Evolutionary conservation across 208 protist species (phyloP).

Genomic region (Novymonas esmeraldas): DNA sequence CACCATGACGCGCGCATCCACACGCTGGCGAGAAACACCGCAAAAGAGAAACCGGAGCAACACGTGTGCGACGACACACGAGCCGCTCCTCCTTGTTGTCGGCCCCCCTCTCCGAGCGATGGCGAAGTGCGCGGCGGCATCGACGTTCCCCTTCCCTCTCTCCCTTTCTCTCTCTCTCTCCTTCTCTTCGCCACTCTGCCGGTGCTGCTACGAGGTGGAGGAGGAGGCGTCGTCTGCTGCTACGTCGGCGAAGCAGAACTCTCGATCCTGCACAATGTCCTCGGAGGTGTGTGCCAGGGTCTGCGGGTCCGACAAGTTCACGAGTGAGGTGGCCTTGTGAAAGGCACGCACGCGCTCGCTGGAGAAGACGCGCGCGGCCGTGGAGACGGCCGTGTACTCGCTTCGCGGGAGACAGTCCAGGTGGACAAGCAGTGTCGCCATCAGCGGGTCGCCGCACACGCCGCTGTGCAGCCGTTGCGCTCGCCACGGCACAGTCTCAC

Average conservation of each 20-base stretch:
- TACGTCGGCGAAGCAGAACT: constrained; percentile 45
- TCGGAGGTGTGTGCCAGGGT: constrained; percentile 83
- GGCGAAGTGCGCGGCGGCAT: background rate
- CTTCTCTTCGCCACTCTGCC: background rate
- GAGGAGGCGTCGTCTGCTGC: constrained; percentile 2
- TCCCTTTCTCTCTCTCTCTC: background rate
- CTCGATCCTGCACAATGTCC: constrained; percentile 74
- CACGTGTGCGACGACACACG: too few species aligned
- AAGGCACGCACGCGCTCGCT: constrained; percentile 32
- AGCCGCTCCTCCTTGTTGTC: too few species aligned
- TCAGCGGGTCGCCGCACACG: constrained; percentile 75
- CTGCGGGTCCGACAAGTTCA: constrained; percentile 72
- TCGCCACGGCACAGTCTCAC: constrained; percentile 48
- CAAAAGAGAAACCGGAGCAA: too few species aligned
- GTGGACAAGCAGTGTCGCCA: constrained; percentile 38
- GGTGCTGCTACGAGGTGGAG: too few species aligned
- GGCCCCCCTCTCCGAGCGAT: too few species aligned
- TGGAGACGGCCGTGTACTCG: constrained; percentile 63
- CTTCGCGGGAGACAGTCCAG: constrained; percentile 75
- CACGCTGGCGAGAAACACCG: too few species aligned
- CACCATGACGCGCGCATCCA: too few species aligned
- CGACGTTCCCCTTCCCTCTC: background rate
- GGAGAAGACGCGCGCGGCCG: constrained; percentile 39
- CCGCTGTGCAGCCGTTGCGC: constrained; percentile 51
- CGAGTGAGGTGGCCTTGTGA: constrained; percentile 61